These are phyloP conservation scores for Hymenoscyphus albidus DNA, from an alignment of 2,329 filamentous ascomycete genomes.

Conservation along the genomic window DNA sequence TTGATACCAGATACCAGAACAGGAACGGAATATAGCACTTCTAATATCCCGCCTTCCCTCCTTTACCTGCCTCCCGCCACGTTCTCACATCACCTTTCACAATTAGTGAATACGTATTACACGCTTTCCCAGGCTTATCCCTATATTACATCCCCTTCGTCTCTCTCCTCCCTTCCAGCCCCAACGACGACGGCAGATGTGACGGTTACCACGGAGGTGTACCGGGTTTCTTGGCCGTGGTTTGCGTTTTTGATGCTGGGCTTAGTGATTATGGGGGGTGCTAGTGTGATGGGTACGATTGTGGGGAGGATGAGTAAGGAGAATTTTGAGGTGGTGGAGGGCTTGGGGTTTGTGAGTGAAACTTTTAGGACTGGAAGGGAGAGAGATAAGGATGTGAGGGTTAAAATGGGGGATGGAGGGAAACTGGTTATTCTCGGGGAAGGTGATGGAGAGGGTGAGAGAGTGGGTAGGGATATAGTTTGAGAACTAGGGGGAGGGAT, in stretches of 20 bases:
- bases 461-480: too few relatives aligned
- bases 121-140: conserved; percentile 8
- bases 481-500: too few relatives aligned
- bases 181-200: not conserved
- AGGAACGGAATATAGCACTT: not conserved
- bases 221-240: conserved; percentile 11
- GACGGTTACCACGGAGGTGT: conserved; percentile 3
- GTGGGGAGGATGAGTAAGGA: not conserved
- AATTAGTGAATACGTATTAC: conserved; percentile 15
- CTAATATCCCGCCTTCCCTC: not conserved
- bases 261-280: conserved; percentile 8
- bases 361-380: too few relatives aligned
- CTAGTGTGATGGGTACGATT: not conserved
- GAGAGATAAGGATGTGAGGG: too few relatives aligned
- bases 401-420: too few relatives aligned
- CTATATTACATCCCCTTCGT: conserved; percentile 5
- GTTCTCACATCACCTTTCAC: conserved; percentile 3
- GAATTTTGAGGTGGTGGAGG: not conserved
- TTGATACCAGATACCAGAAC: not conserved
- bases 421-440: too few relatives aligned
- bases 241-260: conserved; percentile 10
- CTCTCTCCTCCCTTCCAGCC: not conserved
- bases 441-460: too few relatives aligned
- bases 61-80: not conserved
- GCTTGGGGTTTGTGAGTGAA: too few relatives aligned